Percentiles rank a stretch among this genome's conserved stretches.
These are phyloP conservation scores for Phytophthora pisi DNA, from an alignment of 352 stramenopile genomes.

Conservation along the genomic window DNA sequence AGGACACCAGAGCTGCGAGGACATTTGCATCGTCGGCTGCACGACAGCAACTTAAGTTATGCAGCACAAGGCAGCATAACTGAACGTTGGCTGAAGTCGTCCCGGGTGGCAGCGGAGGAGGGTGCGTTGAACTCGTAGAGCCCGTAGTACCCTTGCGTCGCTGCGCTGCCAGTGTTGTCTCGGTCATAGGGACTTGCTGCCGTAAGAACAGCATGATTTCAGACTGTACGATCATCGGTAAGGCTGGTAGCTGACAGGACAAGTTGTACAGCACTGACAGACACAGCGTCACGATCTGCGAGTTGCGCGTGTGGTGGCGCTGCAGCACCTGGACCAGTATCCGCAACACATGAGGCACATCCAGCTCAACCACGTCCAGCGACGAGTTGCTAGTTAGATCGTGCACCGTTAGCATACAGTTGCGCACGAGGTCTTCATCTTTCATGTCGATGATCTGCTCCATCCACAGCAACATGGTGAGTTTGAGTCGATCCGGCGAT, in stretches of 20 bases:
- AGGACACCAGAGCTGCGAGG: conserved; percentile 60
- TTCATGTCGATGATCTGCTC: conserved; percentile 84
- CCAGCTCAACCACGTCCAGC: conserved; percentile 56
- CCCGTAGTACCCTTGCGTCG: conserved; percentile 9
- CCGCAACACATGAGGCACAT: conserved; percentile 67
- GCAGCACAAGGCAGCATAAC: conserved; percentile 69
- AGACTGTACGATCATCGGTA: conserved; percentile 53
- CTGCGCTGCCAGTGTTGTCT: conserved; percentile 19
- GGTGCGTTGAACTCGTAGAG: conserved; percentile 2
- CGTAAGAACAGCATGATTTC: conserved; percentile 69
- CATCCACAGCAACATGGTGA: conserved; percentile 77
- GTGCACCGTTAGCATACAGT: conserved; percentile 79
- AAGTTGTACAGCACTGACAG: conserved; percentile 80
- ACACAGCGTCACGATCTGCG: conserved; percentile 68
- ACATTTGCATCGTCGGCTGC: conserved; percentile 23
- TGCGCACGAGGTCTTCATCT: conserved; percentile 70
- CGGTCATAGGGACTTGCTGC: conserved; percentile 40
- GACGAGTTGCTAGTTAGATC: conserved; percentile 68
- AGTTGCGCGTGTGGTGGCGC: conserved; percentile 52
- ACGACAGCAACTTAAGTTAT: conserved; percentile 73
- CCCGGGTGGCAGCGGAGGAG: background rate
- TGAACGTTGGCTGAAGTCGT: conserved; percentile 38
- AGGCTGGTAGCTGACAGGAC: conserved; percentile 56
- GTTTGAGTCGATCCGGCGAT: conserved; percentile 64
- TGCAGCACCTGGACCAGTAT: conserved; percentile 72